Base-by-base conservation (phyloP, 352 stramenopile genomes). In the Phytophthora palmivora region DNA sequence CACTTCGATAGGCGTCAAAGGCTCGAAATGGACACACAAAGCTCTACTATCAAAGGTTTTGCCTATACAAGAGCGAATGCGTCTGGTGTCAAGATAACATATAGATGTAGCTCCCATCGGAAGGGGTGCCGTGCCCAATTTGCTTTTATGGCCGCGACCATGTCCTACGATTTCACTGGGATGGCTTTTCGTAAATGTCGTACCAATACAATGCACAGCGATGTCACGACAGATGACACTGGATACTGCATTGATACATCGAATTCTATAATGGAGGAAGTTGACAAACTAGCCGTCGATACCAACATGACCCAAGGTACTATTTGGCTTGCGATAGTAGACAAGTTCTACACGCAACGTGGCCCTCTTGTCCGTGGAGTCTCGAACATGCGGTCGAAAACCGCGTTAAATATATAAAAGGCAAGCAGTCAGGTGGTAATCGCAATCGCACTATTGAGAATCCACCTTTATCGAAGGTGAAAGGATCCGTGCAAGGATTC, bases 21-120 rank as follows among this genome's bases (percentile, higher is more conserved):
- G 24, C 6, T 28, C 36, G 49, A 26, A 36, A 57, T 9, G 36
- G 22, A 6, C 22, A 18, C 22, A 47, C 22, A 6, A 39, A 57
- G n/a, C 14, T 57, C 15, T 57, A 57, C 34, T 58, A 42, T 14
- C 24, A 48, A n/a, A 30, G 50, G 24, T 21, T 58, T 24, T 32
- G 1, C 36, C 6, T 49, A 48, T 24, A 41, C 24, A 1, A 24
- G 50, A 7, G 18, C 50, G 6, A 48, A 33, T 12, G 14, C 28
- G 1, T 32, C 34, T 6, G 9, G 2, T 1, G 18, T 39, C 4
- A 48, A 58, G 38, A 58, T 58, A 7, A 39, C 37, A 2, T 58
- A 48, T 39, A 24, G 37, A 1, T 58, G 50, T 41, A 48, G 24
- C 21, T 48, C 36, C 15, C 42, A 58, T 9, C 24, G 37, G 6